Evolutionary conservation across 2,329 filamentous ascomycete genomes (phyloP).

Genomic region (Colletotrichum limetticola): DNA sequence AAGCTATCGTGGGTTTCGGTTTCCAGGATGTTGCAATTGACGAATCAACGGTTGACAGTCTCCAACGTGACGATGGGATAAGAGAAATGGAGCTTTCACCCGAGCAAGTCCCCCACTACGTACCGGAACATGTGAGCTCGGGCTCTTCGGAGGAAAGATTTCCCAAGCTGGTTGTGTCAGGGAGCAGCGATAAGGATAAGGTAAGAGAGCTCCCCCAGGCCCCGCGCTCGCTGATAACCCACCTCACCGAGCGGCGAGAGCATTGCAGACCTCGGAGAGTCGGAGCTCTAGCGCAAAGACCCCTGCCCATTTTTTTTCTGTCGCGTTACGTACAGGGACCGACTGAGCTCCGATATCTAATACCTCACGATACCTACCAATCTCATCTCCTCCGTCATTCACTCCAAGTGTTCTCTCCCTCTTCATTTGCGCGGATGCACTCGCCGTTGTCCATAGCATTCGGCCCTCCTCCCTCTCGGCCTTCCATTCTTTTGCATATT

Average conservation of each 20-base stretch:
- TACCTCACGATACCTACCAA: not conserved
- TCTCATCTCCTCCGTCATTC: not conserved
- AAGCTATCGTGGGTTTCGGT: not conserved
- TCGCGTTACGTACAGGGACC: conserved; percentile 3
- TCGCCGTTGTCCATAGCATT: not conserved
- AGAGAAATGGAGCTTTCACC: not conserved
- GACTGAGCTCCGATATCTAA: conserved; percentile 31
- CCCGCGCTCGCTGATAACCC: not conserved
- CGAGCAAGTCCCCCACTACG: not conserved
- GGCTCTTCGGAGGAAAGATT: conserved; percentile 23
- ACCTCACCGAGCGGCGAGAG: not conserved
- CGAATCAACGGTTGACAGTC: conserved; percentile 6
- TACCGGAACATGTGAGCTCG: not conserved
- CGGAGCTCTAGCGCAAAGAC: conserved; percentile 1
- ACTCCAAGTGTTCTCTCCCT: not conserved
- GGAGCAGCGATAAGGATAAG: no score
- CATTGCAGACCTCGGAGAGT: not conserved
- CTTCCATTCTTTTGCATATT: not conserved
- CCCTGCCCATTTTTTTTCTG: not conserved
- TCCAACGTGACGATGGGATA: not conserved
- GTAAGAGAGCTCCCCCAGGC: not conserved
- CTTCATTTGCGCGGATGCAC: not conserved
- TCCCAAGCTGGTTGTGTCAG: not conserved
- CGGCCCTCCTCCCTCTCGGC: not conserved
- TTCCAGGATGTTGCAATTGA: not conserved